These are phyloP conservation scores for Aureoboletus auriporus DNA, from an alignment of 768 basidiomycete species.

Conservation along the genomic window DNA sequence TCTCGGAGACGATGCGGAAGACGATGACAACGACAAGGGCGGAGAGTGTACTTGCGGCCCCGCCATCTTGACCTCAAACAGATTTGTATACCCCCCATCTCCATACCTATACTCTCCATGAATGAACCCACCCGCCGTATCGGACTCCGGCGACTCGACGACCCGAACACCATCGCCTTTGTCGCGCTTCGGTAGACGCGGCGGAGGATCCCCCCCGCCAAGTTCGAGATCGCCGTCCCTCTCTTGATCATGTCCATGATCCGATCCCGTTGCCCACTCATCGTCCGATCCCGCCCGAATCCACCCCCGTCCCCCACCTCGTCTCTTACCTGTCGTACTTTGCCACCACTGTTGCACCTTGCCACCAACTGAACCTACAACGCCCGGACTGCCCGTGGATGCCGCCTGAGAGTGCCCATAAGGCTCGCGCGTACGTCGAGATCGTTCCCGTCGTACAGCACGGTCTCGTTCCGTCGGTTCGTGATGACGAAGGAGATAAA, in stretches of 20 bases:
- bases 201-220: not conserved
- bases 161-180: constrained; percentile 1
- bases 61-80: constrained; percentile 15
- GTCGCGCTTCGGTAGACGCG: not conserved
- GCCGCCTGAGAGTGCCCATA: no score
- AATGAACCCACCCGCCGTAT: constrained; percentile 12
- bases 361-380: constrained; percentile 20
- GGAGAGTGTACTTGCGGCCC: constrained; percentile 12
- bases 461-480: constrained; percentile 40
- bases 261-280: constrained; percentile 41
- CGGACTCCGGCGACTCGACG: constrained; percentile 27
- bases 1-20: constrained; percentile 18
- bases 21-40: constrained; percentile 31
- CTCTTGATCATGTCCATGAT: constrained; percentile 2
- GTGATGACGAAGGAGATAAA: constrained; percentile 52
- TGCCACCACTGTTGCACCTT: constrained; percentile 18
- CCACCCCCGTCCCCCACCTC: constrained; percentile 41
- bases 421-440: constrained; percentile 22
- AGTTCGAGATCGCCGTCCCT: constrained; percentile 2
- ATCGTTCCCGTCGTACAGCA: constrained; percentile 29
- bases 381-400: not conserved
- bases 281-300: constrained; percentile 46
- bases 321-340: constrained; percentile 10
- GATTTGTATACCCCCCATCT: constrained; percentile 6
- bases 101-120: constrained; percentile 10